Evolutionary conservation across 176 grass and related monocot genomes (phyloP), one percentile per base, ranked within the genome.

Genomic region (Saccharum spontaneum): DNA sequence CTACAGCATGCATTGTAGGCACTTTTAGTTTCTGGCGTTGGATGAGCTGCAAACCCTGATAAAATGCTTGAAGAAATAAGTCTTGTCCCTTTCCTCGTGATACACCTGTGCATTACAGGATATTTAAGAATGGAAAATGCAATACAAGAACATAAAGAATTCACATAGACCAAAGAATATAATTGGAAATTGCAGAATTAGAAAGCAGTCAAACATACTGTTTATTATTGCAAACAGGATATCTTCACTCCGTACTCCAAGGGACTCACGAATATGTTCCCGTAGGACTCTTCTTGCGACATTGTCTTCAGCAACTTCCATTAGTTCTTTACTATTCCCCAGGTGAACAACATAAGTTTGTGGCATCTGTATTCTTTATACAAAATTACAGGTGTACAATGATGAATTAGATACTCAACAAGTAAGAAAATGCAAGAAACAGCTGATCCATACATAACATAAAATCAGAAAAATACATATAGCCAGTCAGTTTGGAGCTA

Each of bases 171-270:
- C 37, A 68, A 48, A 71, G 20, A 86, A 63, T 59, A 40, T 33
- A 57, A 54, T 62, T 67, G 39, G 12, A 14, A 77, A 72, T 44
- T 76, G 44, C 46, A 26, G 55, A 33, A 57, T 63, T n/a, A 34
- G 33, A 36, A 67, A 24, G n/a, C 78, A 64, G 85, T 9, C 17
- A 60, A 30, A 23, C 84, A 77, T 99, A 99, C 93, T 99, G 84
- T 99, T 99, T 85, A 99, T 99, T 88, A 99, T 92, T 52, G 93
- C 97, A 90, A 94, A 99, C n/a, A 99, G 64, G 84, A 99, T 44
- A 92, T 99, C 91, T 71, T 96, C 90, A 78, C 69, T 96, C n/a
- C 82, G 70, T 61, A 88, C 87, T 80, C 88, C 90, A 80, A 94
- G 90, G 54, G 76, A 91, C 69, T 94, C 89, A 75, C 85, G 89